Conservation (phyloP, 129 eudicot species). For the Smallanthus sonchifolius region DNA sequence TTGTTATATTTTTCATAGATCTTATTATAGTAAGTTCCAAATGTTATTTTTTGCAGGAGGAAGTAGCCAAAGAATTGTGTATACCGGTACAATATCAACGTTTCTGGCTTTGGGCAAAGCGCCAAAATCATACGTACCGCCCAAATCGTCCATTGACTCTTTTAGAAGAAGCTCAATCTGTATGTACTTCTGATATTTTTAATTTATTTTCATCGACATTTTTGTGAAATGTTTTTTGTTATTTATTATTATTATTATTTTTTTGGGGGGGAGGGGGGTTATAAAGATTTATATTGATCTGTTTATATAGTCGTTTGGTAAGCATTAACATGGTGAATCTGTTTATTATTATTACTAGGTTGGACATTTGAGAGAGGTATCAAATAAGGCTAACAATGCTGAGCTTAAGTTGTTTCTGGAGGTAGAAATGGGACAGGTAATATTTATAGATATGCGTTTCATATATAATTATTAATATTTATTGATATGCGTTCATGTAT, state of each 20-base stretch:
- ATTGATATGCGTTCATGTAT: background rate
- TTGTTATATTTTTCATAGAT: background rate
- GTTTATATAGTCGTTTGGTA: background rate
- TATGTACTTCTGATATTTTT: conserved; percentile 24
- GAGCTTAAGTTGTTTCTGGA: conserved; percentile 81
- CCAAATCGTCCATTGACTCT: conserved; percentile 77
- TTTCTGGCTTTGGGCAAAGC: conserved; percentile 82
- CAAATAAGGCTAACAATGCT: conserved; percentile 60
- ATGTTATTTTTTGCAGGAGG: conserved; percentile 46
- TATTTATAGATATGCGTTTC: background rate
- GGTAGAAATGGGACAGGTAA: conserved; percentile 65
- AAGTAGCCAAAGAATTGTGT: conserved; percentile 79
- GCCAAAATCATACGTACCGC: conserved; percentile 74
- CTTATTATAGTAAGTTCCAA: background rate
- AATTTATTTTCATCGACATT: background rate
- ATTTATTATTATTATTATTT: too few relatives aligned
- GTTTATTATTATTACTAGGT: conserved; percentile 39
- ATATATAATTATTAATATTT: background rate
- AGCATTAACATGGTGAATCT: background rate
- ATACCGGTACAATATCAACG: conserved; percentile 81
- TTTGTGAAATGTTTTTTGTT: background rate
- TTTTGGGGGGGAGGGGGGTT: background rate
- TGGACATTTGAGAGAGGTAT: conserved; percentile 66
- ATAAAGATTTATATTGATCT: background rate
- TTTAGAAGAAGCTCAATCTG: conserved; percentile 68